Evolutionary conservation across 1,284 basidiomycete species (phyloP).

Genomic region (Papiliotrema fonsecae): DNA sequence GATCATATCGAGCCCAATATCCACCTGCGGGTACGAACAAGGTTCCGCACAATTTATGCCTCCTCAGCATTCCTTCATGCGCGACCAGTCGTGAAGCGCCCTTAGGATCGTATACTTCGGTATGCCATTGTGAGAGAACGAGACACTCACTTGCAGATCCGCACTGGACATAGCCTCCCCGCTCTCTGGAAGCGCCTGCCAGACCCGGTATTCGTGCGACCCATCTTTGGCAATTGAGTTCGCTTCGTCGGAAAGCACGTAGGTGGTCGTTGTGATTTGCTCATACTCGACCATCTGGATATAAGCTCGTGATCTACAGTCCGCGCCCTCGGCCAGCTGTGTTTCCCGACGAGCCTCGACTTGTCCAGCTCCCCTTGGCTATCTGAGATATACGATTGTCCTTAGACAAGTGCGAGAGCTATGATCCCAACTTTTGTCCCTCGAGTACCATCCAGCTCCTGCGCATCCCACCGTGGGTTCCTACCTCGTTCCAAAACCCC

Average conservation of each 20-base stretch:
- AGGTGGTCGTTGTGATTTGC: slow-evolving; percentile 68
- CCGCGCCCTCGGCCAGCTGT: too few species aligned
- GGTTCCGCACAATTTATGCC: too few species aligned
- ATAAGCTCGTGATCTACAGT: neutral
- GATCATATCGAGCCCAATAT: neutral
- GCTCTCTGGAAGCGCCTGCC: slow-evolving; percentile 70
- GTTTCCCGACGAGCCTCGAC: too few species aligned
- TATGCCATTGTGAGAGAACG: too few species aligned
- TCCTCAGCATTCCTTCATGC: too few species aligned
- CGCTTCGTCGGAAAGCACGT: slow-evolving; percentile 75
- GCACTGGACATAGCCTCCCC: slow-evolving; percentile 58
- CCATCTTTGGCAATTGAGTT: slow-evolving; percentile 69
- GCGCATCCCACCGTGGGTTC: too few species aligned
- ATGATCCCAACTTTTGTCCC: too few species aligned
- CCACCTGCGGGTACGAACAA: too few species aligned
- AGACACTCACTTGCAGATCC: slow-evolving; percentile 55
- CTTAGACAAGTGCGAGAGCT: too few species aligned
- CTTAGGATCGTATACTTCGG: too few species aligned
- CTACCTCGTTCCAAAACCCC: neutral
- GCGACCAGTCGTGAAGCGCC: too few species aligned
- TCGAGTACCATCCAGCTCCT: neutral
- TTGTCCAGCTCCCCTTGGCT: too few species aligned
- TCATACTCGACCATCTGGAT: slow-evolving; percentile 78
- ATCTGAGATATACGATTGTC: slow-evolving; percentile 9
- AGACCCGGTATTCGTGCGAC: slow-evolving; percentile 91